Evolutionary conservation across 2,329 filamentous ascomycete species (phyloP), one percentile per base, ranked within the genome.

Genomic region (Colletotrichum cuscutae): DNA sequence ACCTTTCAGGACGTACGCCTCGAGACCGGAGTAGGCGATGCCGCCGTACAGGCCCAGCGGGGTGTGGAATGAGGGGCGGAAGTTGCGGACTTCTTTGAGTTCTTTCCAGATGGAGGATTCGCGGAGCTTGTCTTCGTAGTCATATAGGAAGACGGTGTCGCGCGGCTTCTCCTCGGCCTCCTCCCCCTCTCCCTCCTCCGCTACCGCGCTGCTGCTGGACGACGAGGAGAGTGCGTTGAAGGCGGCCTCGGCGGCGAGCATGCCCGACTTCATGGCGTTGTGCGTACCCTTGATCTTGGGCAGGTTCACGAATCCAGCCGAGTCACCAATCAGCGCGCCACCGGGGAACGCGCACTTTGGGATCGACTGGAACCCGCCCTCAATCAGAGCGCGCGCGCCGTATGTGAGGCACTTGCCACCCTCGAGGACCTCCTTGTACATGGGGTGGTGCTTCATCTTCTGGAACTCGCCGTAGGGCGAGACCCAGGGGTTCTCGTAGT

Each of bases 281-380:
- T 99, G 97, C 0, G 96, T 98, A 71, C 97, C 97, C 86, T 99
- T 99, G 83, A 99, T 94, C 86, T 99, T 99, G 76, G 97, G 97
- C 19, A 99, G 93, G 80, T 99, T 99, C 83, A 99, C 89, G 80
- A 99, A 98, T 5, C 97, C 97, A 32, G 97, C 97, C 22, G 95
- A 97, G 84, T 99, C 97, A 67, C 97, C 97, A 77, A 99, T 97
- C 57, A 99, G 87, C 59, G 97, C 97, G 71, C 97, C 97, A 73
- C 97, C 97, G 28, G 97, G 97, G 84, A 99, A 99, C 26, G 96
- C 93, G 61, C 97, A 95, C 84, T 98, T 98, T 68, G 97, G 97
- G 78, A 99, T 98, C 3, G 95, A 98, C 85, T 99, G 97, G 84
- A 97, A 98, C 28, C 97, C 97, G 75, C 97, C 97, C 84, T 99